These are phyloP conservation scores for Fusarium keratoplasticum DNA, from an alignment of 2,329 filamentous ascomycete genomes.

Conservation along the genomic window DNA sequence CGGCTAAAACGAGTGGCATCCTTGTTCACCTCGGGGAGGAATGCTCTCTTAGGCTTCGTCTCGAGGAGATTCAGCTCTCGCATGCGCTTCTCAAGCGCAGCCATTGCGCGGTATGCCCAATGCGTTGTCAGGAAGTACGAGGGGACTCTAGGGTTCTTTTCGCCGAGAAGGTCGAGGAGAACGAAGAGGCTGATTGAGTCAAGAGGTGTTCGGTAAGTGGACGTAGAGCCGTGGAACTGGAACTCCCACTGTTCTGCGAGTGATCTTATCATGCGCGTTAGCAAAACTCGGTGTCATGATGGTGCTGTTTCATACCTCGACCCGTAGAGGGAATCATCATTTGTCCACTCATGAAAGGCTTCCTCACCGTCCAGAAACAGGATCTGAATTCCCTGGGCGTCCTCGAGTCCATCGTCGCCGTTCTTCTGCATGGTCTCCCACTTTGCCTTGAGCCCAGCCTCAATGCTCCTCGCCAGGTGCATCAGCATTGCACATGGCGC, in stretches of 20 bases:
- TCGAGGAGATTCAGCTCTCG: conserved; percentile 75
- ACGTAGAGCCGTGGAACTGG: conserved; percentile 74
- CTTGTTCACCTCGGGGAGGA: conserved; percentile 75
- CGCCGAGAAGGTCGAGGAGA: conserved; percentile 89
- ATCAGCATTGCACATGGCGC: conserved; percentile 95
- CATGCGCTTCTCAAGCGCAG: conserved; percentile 78
- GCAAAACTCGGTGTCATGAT: not conserved
- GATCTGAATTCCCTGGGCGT: conserved; percentile 87
- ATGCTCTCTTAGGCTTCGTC: conserved; percentile 62
- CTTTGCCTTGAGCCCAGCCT: conserved; percentile 81
- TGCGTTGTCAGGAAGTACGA: conserved; percentile 93
- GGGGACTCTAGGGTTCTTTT: conserved; percentile 75
- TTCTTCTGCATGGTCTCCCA: conserved; percentile 79
- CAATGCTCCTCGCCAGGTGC: conserved; percentile 84
- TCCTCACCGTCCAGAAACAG: conserved; percentile 94
- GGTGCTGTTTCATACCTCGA: conserved; percentile 68
- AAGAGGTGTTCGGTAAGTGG: conserved; percentile 80
- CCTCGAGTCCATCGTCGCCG: conserved; percentile 71
- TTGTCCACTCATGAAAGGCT: conserved; percentile 85
- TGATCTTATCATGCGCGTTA: conserved; percentile 56
- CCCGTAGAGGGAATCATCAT: conserved; percentile 88
- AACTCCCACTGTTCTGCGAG: conserved; percentile 86
- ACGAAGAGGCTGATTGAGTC: conserved; percentile 88
- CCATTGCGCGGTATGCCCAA: conserved; percentile 89
- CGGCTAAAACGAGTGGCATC: conserved; percentile 58